Evolutionary conservation across 2,329 filamentous ascomycete genomes (phyloP).

Genomic region (Daldinia sp.): DNA sequence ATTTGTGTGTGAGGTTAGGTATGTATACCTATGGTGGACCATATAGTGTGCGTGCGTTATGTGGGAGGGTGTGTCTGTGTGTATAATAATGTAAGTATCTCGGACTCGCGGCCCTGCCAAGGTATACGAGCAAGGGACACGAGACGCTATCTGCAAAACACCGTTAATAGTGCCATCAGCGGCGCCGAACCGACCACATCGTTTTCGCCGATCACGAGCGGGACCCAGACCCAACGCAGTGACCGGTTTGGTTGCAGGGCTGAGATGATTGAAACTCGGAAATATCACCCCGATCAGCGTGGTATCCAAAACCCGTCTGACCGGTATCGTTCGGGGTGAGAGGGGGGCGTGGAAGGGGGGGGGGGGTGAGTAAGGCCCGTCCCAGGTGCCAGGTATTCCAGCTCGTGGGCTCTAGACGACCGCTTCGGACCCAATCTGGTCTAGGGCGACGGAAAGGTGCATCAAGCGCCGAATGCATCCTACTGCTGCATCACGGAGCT

Average conservation of each 20-base stretch:
- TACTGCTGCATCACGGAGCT: slow-evolving; percentile 34
- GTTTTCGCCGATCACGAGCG: slow-evolving; percentile 32
- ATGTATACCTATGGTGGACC: not conserved
- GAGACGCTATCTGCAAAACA: slow-evolving; percentile 36
- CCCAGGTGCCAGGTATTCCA: slow-evolving; percentile 22
- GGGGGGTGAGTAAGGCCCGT: slow-evolving; percentile 13
- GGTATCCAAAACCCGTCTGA: slow-evolving; percentile 37
- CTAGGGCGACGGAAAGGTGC: slow-evolving; percentile 42
- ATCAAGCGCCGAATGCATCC: slow-evolving; percentile 38
- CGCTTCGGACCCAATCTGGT: slow-evolving; percentile 41
- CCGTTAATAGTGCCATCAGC: slow-evolving; percentile 25
- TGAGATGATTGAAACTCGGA: slow-evolving; percentile 39
- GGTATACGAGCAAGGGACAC: slow-evolving; percentile 9
- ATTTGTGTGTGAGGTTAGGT: not conserved
- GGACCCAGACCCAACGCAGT: slow-evolving; percentile 29
- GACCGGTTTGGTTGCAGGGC: slow-evolving; percentile 39
- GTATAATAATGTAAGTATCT: slow-evolving; percentile 2
- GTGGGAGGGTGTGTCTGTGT: not conserved
- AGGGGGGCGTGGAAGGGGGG: not conserved
- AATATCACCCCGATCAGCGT: slow-evolving; percentile 38
- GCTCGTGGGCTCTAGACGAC: slow-evolving; percentile 30
- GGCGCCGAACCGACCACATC: slow-evolving; percentile 24
- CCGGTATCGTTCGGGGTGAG: slow-evolving; percentile 34
- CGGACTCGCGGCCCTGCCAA: slow-evolving; percentile 26
- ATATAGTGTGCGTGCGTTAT: too few relatives aligned